Conservation (phyloP, 2,329 filamentous ascomycete genomes). For the Aspergillus niger region DNA sequence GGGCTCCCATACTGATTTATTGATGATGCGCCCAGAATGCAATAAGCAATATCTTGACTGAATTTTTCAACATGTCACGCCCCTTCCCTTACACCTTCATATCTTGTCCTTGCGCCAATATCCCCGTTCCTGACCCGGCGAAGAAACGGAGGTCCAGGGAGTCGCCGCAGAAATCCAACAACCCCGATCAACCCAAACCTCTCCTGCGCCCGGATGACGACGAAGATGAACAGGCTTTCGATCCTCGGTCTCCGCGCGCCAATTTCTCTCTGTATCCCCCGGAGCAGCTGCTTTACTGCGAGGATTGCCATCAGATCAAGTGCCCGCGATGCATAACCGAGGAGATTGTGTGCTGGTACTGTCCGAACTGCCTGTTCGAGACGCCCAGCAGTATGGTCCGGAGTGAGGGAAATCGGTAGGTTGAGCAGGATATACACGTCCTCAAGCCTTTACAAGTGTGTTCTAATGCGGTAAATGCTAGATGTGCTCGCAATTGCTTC, state of each 20-base stretch:
- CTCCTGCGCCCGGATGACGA: constrained; percentile 51
- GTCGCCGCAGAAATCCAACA: constrained; percentile 35
- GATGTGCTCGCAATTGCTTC: constrained; percentile 92
- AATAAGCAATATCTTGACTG: neutral
- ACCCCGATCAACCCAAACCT: constrained; percentile 27
- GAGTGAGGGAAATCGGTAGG: constrained; percentile 87
- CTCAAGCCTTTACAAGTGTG: neutral
- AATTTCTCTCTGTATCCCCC: constrained; percentile 92
- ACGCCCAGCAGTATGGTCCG: constrained; percentile 91
- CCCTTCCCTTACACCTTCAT: constrained; percentile 66
- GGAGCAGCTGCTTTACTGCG: constrained; percentile 92
- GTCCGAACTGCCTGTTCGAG: constrained; percentile 92
- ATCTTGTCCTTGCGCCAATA: constrained; percentile 63
- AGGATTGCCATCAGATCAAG: constrained; percentile 94
- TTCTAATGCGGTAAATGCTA: constrained; percentile 36
- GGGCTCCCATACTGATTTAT: neutral
- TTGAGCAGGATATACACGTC: constrained; percentile 13
- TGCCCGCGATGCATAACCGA: constrained; percentile 90
- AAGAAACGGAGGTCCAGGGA: constrained; percentile 42
- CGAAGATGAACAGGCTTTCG: constrained; percentile 77
- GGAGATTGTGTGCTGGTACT: constrained; percentile 94
- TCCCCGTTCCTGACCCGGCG: constrained; percentile 43
- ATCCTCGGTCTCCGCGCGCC: constrained; percentile 79
- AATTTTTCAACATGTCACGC: constrained; percentile 49
- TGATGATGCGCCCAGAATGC: neutral